phyloP scores from a whole-genome alignment of 345 rosid species.

The Heritiera littoralis region DNA sequence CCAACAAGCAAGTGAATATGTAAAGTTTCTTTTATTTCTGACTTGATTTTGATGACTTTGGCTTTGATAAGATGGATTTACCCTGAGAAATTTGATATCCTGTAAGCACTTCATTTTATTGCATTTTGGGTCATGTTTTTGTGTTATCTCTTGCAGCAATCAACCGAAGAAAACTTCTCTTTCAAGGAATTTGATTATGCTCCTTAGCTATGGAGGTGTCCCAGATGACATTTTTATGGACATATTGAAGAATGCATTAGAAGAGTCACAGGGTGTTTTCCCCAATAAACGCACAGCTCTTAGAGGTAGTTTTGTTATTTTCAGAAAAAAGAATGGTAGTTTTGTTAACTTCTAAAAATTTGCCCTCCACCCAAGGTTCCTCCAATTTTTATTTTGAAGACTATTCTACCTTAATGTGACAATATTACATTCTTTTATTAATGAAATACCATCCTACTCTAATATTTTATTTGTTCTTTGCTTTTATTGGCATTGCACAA shows the following conservation, averaged over 20 bases:
- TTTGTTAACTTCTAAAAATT: neutral
- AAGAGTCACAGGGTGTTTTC: constrained; percentile 45
- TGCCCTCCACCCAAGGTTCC: too few relatives aligned
- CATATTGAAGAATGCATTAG: constrained; percentile 46
- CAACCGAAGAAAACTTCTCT: constrained; percentile 51
- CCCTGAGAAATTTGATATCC: neutral
- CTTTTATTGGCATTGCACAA: neutral
- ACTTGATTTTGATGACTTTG: constrained; percentile 9
- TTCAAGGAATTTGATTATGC: constrained; percentile 58
- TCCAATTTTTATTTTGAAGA: neutral
- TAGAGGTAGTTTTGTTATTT: constrained; percentile 43
- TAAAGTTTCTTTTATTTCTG: neutral
- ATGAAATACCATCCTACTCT: neutral
- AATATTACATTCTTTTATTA: neutral
- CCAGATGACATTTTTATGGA: constrained; percentile 60
- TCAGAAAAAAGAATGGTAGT: constrained; percentile 34
- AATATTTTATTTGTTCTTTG: neutral
- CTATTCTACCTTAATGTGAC: neutral
- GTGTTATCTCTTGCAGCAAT: constrained; percentile 42
- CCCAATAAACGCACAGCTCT: constrained; percentile 49
- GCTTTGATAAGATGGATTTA: neutral
- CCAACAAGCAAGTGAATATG: neutral
- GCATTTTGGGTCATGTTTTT: neutral
- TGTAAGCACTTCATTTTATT: neutral
- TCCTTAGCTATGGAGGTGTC: constrained; percentile 77